Evolutionary conservation across 2,329 filamentous ascomycete genomes (phyloP), one percentile per base, ranked within the genome.

Genomic region (Stagonosporopsis vannaccii): DNA sequence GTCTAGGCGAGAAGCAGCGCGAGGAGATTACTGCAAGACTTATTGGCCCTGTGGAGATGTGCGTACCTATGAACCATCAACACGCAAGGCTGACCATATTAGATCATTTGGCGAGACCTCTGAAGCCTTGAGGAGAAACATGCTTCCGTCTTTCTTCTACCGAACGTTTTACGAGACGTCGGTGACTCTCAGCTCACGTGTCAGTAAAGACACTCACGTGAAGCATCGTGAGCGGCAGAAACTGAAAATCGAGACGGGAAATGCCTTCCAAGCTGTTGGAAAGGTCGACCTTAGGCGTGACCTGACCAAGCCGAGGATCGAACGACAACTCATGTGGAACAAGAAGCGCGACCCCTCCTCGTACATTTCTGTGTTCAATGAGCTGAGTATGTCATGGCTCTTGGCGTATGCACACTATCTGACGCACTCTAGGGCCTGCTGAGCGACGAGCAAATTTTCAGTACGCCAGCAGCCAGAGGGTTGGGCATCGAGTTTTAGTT

Each of bases 191-290:
- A 58, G 61, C 20, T 13, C 32, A 2, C 62, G 42, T 28, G 56
- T 62, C 0, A 52, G 41, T 30, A 58, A 48, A 6, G 49, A 65
- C 13, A 63, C 45, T 0, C 62, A 67, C 25, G 12, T 65, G 1
- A 58, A 46, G 25, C 22, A 66, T 8, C 2, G 23, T 3, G 15
- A 33, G n/a, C n/a, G 13, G 3, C 32, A 33, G 9, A n/a, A 9
- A 5, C 13, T 33, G n/a, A 33, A 33, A 13, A 33, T 33, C 7
- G 4, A 3, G 0, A 35, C 49, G 1, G 40, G 26, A 0, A 53
- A 59, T 7, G 65, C 63, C 0, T 70, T 69, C 32, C 66, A 68
- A 32, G 28, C 66, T 3, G 33, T 66, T 7, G 62, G 39, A 4
- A 25, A 26, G 4, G 60, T 66, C 25, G 11, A n/a, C 8, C 4